Percentiles rank a stretch among this genome's conserved stretches.
These are phyloP conservation scores for Trichoderma koningii DNA, from an alignment of 2,329 filamentous ascomycete genomes.

Conservation along the genomic window DNA sequence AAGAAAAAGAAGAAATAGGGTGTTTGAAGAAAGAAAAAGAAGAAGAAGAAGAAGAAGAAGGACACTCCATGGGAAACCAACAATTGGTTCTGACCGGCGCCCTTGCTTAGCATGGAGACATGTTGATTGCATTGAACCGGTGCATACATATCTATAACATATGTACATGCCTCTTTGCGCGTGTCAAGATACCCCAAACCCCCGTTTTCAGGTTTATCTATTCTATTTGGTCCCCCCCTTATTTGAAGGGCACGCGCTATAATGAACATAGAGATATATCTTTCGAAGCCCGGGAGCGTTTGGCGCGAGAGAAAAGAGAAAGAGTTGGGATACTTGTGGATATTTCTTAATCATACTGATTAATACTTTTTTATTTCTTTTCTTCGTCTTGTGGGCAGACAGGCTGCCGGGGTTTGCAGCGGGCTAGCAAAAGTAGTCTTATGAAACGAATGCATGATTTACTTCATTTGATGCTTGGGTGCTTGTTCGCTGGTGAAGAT, in stretches of 20 bases:
- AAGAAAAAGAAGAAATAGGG: too few relatives aligned
- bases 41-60: too few relatives aligned
- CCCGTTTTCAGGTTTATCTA: not conserved
- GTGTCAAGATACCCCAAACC: constrained; percentile 14
- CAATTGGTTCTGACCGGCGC: not conserved
- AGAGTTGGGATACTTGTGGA: constrained; percentile 20
- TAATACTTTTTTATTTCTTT: not conserved
- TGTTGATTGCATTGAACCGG: constrained; percentile 7
- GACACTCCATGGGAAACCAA: not conserved
- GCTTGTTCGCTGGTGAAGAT: not conserved
- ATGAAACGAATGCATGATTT: constrained; percentile 19
- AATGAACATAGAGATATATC: not conserved
- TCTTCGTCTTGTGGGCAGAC: not conserved
- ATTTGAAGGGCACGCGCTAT: not conserved
- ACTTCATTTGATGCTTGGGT: not conserved
- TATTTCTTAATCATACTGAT: constrained; percentile 1
- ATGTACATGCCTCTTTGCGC: constrained; percentile 4
- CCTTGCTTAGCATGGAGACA: not conserved
- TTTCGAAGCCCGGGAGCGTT: constrained; percentile 10
- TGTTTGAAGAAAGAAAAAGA: too few relatives aligned
- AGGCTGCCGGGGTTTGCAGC: not conserved
- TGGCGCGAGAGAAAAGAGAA: not conserved
- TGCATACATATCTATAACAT: constrained; percentile 17
- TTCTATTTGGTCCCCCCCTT: not conserved
- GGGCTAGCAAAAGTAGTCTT: constrained; percentile 15